Percentiles rank a stretch among this genome's conserved stretches.
phyloP scores from a whole-genome alignment of 2,329 filamentous ascomycete species.

The Ascochyta viciae-villosae region DNA sequence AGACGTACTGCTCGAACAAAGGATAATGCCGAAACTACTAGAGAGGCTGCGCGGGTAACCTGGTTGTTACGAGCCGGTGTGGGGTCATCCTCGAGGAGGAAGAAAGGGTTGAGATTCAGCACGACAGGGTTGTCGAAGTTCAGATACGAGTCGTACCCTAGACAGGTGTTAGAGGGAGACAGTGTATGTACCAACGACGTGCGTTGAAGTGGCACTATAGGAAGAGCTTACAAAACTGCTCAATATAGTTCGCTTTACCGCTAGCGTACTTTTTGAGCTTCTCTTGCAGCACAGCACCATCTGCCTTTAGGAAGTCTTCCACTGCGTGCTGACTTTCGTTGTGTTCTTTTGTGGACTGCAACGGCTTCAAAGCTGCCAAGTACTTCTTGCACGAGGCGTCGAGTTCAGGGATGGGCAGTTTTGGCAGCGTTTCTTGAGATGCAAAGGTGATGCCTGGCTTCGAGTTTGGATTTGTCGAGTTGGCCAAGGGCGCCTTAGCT shows the following conservation, averaged over 20 bases:
- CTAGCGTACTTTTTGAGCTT: constrained; percentile 89
- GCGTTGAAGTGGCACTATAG: no score
- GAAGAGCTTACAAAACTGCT: constrained; percentile 86
- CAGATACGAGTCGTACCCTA: constrained; percentile 98
- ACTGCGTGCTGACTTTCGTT: constrained; percentile 81
- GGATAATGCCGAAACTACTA: constrained; percentile 87
- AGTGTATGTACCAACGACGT: not conserved
- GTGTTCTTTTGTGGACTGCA: constrained; percentile 83
- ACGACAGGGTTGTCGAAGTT: constrained; percentile 98
- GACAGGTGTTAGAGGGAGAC: not conserved
- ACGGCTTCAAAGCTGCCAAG: constrained; percentile 76
- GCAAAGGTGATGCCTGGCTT: constrained; percentile 85
- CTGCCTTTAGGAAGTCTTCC: constrained; percentile 78
- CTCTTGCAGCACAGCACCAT: constrained; percentile 86
- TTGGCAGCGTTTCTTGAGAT: constrained; percentile 85
- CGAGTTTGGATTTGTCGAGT: constrained; percentile 60
- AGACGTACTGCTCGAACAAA: constrained; percentile 92
- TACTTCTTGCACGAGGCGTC: constrained; percentile 81
- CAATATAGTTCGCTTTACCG: constrained; percentile 94
- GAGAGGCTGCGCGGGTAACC: constrained; percentile 89
- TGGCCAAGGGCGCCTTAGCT: constrained; percentile 55
- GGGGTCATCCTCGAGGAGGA: constrained; percentile 94
- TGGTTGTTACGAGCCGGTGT: constrained; percentile 97
- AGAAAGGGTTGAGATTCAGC: constrained; percentile 96
- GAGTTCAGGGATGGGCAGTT: constrained; percentile 90